Percentiles rank a stretch among this genome's conserved stretches.
These are phyloP conservation scores for Ascochyta fabae DNA, from an alignment of 2,329 filamentous ascomycete genomes.

Conservation along the genomic window DNA sequence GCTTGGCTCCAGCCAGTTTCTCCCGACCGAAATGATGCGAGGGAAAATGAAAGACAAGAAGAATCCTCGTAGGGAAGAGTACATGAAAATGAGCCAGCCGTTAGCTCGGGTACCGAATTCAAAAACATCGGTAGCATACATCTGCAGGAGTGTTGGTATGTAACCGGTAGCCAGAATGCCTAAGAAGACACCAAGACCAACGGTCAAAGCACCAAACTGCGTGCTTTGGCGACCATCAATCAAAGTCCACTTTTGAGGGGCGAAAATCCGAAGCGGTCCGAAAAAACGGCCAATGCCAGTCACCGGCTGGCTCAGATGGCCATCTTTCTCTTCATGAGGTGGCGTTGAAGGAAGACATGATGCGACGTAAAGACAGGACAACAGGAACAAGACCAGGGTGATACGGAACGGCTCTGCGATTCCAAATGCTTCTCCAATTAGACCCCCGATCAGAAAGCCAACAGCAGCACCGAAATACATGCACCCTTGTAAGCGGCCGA, in stretches of 20 bases:
- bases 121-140: constrained; percentile 56
- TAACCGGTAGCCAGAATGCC: constrained; percentile 74
- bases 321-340: constrained; percentile 30
- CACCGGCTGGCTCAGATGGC: constrained; percentile 22
- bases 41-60: constrained; percentile 56
- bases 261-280: constrained; percentile 67
- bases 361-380: constrained; percentile 51
- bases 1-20: constrained; percentile 50
- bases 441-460: constrained; percentile 69
- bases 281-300: constrained; percentile 63
- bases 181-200: constrained; percentile 70
- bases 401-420: constrained; percentile 70
- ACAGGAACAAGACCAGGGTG: constrained; percentile 63
- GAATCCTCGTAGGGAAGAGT: constrained; percentile 52
- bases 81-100: constrained; percentile 54
- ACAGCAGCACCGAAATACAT: constrained; percentile 71
- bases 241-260: constrained; percentile 63
- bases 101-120: constrained; percentile 55
- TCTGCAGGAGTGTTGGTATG: constrained; percentile 63
- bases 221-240: constrained; percentile 58
- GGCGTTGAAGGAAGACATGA: constrained; percentile 59
- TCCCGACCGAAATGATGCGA: constrained; percentile 51
- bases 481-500: constrained; percentile 70
- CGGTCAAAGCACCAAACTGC: constrained; percentile 68
- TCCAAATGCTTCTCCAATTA: constrained; percentile 68